Conservation (phyloP, 2,329 filamentous ascomycete genomes). For the Ustilaginoidea virens region DNA sequence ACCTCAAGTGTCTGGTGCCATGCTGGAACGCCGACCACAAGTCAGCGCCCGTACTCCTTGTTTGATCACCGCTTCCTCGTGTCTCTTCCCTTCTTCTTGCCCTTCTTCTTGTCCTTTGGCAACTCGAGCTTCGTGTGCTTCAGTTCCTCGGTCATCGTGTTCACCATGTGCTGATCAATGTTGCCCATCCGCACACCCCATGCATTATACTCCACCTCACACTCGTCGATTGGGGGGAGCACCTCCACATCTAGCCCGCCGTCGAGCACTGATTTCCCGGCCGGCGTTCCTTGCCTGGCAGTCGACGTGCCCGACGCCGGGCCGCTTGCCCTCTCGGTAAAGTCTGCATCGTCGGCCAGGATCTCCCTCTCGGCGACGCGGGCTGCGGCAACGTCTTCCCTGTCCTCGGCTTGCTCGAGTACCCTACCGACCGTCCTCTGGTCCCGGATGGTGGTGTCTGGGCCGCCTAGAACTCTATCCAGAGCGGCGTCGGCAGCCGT, state of each 20-base stretch:
- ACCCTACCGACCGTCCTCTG: slow-evolving; percentile 50
- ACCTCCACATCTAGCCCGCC: slow-evolving; percentile 17
- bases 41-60: neutral
- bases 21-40: too few species aligned
- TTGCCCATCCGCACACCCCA: slow-evolving; percentile 41
- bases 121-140: slow-evolving; percentile 44
- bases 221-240: slow-evolving; percentile 10
- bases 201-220: slow-evolving; percentile 38
- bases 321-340: slow-evolving; percentile 47
- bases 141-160: slow-evolving; percentile 47
- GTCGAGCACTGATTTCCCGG: slow-evolving; percentile 18
- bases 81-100: slow-evolving; percentile 43
- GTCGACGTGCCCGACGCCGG: slow-evolving; percentile 32
- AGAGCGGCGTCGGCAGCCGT: slow-evolving; percentile 69
- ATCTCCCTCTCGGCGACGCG: slow-evolving; percentile 80
- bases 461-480: slow-evolving; percentile 64
- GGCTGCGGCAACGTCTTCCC: slow-evolving; percentile 79
- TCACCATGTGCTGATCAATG: slow-evolving; percentile 64
- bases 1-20: too few species aligned
- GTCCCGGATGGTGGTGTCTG: slow-evolving; percentile 44
- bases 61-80: slow-evolving; percentile 29
- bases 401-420: slow-evolving; percentile 81
- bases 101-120: slow-evolving; percentile 49
- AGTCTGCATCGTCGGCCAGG: slow-evolving; percentile 72
- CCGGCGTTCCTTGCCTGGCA: slow-evolving; percentile 36